A percentile compares a stretch with the other conserved stretches of the same genome.
Evolutionary conservation across 352 stramenopile genomes (phyloP).

Genomic region (Globisporangium sylvaticum): DNA sequence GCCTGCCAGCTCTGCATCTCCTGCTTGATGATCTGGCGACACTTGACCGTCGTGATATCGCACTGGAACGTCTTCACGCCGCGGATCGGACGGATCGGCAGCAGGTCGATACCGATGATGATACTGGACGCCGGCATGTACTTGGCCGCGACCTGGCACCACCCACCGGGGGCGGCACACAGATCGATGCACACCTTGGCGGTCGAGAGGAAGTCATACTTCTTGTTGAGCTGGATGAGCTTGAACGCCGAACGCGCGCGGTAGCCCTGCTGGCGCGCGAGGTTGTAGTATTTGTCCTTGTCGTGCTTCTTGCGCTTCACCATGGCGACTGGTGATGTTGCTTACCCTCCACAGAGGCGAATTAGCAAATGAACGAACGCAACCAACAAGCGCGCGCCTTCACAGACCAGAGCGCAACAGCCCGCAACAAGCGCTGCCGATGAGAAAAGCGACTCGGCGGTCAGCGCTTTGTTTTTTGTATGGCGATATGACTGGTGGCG

Average conservation of each 20-base stretch:
- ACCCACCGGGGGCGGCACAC: conserved; percentile 98
- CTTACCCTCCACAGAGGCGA: conserved; percentile 6
- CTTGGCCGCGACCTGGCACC: conserved; percentile 93
- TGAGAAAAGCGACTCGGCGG: not conserved
- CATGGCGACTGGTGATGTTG: conserved; percentile 32
- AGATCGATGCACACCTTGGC: conserved; percentile 98
- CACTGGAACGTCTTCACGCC: conserved; percentile 97
- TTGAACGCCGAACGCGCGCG: conserved; percentile 99
- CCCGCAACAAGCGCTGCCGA: no score
- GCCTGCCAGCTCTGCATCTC: conserved; percentile 91
- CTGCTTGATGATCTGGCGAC: conserved; percentile 90
- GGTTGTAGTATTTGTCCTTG: conserved; percentile 99
- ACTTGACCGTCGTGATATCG: conserved; percentile 92
- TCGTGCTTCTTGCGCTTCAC: conserved; percentile 98
- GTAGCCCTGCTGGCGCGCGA: conserved; percentile 98
- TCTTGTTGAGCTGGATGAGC: conserved; percentile 99
- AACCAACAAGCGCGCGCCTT: not conserved
- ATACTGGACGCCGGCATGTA: conserved; percentile 95
- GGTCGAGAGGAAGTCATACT: conserved; percentile 97
- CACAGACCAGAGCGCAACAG: not conserved
- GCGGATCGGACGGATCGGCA: conserved; percentile 97
- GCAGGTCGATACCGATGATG: conserved; percentile 96
- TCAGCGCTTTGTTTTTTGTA: no score
- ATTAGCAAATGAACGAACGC: conserved; percentile 15
- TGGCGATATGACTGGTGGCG: not conserved